These are phyloP conservation scores for Coemansia sp. DNA, from an alignment of 192 early-diverging fungal species.

Conservation along the genomic window DNA sequence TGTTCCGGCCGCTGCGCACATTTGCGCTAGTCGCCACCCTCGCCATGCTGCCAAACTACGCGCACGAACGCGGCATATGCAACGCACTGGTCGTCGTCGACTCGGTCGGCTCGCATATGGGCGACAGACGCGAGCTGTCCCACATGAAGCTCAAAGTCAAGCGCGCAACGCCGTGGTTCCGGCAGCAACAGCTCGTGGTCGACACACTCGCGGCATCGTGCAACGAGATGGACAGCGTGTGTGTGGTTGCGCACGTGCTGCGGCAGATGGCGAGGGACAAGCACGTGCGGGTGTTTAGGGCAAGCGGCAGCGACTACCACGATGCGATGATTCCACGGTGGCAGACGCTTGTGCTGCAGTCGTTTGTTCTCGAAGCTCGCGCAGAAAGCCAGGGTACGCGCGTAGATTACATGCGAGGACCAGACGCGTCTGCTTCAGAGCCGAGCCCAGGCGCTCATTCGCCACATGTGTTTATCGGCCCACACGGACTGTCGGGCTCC, in stretches of 20 bases:
- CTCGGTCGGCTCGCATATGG: conserved; percentile 27
- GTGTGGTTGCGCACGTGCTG: conserved; percentile 27
- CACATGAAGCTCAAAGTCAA: conserved; percentile 17
- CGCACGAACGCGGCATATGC: not conserved
- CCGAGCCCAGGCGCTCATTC: not conserved
- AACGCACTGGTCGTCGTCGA: conserved; percentile 18
- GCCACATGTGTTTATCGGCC: not conserved
- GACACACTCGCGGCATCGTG: conserved; percentile 30
- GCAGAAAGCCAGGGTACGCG: too few relatives aligned
- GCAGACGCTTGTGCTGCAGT: conserved; percentile 17
- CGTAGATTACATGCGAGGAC: too few relatives aligned
- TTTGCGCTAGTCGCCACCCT: conserved; percentile 31
- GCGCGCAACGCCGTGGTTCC: conserved; percentile 42
- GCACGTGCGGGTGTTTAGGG: conserved; percentile 10
- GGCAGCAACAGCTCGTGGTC: conserved; percentile 39
- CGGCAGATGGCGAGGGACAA: conserved; percentile 10
- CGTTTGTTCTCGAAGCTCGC: conserved; percentile 33
- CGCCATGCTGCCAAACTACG: conserved; percentile 26
- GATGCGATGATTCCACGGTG: conserved; percentile 50
- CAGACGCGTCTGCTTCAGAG: too few relatives aligned
- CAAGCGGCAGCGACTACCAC: conserved; percentile 12
- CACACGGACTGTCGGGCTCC: not conserved
- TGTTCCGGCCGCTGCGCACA: conserved; percentile 33
- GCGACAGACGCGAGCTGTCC: conserved; percentile 23
- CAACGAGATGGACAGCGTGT: conserved; percentile 14